Base-by-base conservation (phyloP, 2,329 filamentous ascomycete species). In the Pyricularia grisea region DNA sequence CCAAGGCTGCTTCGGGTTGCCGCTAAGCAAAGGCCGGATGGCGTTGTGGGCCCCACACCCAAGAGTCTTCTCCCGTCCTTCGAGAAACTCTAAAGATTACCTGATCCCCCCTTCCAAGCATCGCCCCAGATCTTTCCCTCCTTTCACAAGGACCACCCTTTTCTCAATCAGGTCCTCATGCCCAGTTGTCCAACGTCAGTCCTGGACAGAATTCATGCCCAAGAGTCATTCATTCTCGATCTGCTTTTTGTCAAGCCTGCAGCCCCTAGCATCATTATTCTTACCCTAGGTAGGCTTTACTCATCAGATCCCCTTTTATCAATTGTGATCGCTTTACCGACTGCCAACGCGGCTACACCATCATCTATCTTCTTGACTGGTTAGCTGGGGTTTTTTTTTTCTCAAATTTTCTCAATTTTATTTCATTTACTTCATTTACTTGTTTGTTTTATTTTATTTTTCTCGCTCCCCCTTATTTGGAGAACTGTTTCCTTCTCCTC, bases 51-150 rank as follows among this genome's bases (percentile, higher is more conserved):
- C 60, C 60, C 60, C 60, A 27, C 23, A 27, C 4, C 23, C 28
- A 25, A 50, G 42, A 50, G 42, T 30, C 66, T 67, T 67, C 66
- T 67, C 66, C 66, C 66, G 66, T 58, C 50, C 66, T 67, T 67
- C 66, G 50, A 67, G 66, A 67, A 67, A 60, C 66, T 67, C 42
- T 31, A 67, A 58, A 67, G 27, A 50, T 50, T 50, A 50, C 33
- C 20, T 30, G 31, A 17, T 27, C 65, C 28, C 31, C 66, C 66
- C 36, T 50, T 67, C 66, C 66, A 30, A 64, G 60, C 31, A 27
- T 50, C 25, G 66, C 66, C 42, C 42, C 66, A 58, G 66, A 55
- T 67, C 66, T n/a, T 67, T 36, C 42, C 66, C 27, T 67, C 66
- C 42, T 55, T 27, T 55, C 66, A 50, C 42, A 50, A 50, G 42